Evolutionary conservation across 148 eudicot genomes (phyloP), one percentile per base, ranked within the genome.

Genomic region (Cornus controversa): DNA sequence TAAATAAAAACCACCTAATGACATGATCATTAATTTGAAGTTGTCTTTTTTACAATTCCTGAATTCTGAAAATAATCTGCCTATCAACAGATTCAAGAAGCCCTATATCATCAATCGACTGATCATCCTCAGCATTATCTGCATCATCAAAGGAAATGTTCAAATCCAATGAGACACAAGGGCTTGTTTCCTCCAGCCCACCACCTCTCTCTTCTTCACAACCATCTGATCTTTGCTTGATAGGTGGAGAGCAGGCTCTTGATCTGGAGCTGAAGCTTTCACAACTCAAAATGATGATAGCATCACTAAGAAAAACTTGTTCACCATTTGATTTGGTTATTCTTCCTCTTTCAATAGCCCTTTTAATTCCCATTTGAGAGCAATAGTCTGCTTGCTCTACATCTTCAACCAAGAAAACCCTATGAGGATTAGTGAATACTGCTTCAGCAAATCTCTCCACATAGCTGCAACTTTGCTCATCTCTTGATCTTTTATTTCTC

Each of bases 341-440:
- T 40, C 71, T 82, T 36, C 98, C 98, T 67, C 87, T 90, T 76
- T 95, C 92, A 22, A 87, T 92, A 3, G 96, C 96, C 78, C 83
- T 88, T 80, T 91, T 92, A 8, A 95, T 83, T 0, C 93, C 87
- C 82, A 90, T 77, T 84, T 84, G 91, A 70, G 94, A 91, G 68
- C 79, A 75, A 72, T 84, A 87, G 75, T 95, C 98, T 1, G 85
- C 89, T 77, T 91, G 89, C 50, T 93, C 94, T 50, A 93, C 80
- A 70, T 90, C 96, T 36, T 95, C 97, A 5, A 93, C 74, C 54
- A 91, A 90, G 81, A 95, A 95, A 42, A 95, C 96, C 67, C 98
- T 86, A 76, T 83, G 94, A 28, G 92, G 93, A 78, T 95, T 87
- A 0, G 27, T n/a, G 0, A 73, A 77, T 75, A 91, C 79, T 8